These are phyloP conservation scores for Tritrichomonas foetus DNA, from an alignment of 208 protist genomes.

Conservation along the genomic window DNA sequence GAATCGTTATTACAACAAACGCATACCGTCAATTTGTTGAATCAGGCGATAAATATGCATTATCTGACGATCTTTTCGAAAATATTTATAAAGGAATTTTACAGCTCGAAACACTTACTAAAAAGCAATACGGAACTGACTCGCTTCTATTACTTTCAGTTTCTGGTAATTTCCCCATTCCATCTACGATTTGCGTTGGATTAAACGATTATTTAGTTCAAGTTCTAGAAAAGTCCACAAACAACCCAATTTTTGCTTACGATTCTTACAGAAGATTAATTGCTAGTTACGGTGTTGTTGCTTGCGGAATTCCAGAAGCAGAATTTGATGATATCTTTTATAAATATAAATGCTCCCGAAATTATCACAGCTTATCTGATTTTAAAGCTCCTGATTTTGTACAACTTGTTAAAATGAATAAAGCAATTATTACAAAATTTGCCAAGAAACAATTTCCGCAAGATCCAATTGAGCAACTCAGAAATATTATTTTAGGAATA, in stretches of 20 bases:
- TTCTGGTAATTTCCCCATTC: neutral
- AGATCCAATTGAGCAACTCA: neutral
- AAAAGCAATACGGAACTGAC: neutral
- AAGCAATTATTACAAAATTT: neutral
- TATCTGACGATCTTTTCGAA: neutral
- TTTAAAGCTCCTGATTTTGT: neutral
- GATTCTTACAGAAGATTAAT: neutral
- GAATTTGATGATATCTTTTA: neutral
- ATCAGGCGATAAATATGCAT: neutral
- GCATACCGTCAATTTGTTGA: neutral
- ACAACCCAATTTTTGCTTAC: neutral
- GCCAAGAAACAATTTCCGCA: neutral
- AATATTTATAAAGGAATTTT: neutral
- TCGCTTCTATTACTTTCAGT: neutral
- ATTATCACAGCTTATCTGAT: neutral
- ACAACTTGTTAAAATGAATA: neutral
- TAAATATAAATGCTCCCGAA: neutral
- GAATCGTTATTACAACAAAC: slow-evolving; percentile 9
- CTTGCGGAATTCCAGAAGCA: neutral
- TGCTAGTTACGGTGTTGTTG: neutral
- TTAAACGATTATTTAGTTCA: neutral
- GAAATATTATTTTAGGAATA: neutral
- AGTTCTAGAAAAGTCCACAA: neutral
- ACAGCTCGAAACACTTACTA: neutral
- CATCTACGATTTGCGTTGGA: neutral